A percentile compares a stretch with the other conserved stretches of the same genome.
Evolutionary conservation across 306 rosid genomes (phyloP).

Genomic region (Inga oerstediana): DNA sequence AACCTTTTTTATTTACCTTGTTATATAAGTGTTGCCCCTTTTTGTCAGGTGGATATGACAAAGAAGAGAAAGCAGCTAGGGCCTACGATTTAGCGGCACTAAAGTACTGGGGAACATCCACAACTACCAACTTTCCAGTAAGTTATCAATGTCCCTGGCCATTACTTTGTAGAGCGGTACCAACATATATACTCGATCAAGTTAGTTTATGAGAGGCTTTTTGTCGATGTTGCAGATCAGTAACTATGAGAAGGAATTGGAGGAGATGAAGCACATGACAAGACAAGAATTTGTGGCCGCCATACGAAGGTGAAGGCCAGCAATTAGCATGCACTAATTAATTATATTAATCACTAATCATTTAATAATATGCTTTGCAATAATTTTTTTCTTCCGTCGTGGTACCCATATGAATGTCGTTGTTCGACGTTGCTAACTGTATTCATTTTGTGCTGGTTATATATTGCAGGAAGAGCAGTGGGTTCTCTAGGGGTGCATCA

Average conservation of each 20-base stretch:
- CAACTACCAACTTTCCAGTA: slow-evolving; percentile 96
- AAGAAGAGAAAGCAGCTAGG: slow-evolving; percentile 99
- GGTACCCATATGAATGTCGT: background rate
- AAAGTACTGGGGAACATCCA: slow-evolving; percentile 98
- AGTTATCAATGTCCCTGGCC: background rate
- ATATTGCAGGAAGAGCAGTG: slow-evolving; percentile 90
- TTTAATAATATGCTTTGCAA: background rate
- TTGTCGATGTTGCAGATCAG: slow-evolving; percentile 55
- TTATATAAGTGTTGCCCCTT: background rate
- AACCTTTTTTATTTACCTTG: background rate
- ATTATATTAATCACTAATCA: background rate
- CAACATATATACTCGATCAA: background rate
- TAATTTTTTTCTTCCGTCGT: background rate
- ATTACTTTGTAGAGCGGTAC: background rate
- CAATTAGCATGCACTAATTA: background rate
- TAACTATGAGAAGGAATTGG: slow-evolving; percentile 93
- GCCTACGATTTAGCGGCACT: slow-evolving; percentile 97
- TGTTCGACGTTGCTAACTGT: background rate
- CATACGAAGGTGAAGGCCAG: slow-evolving; percentile 68
- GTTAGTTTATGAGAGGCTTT: background rate
- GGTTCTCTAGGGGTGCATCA: slow-evolving; percentile 98
- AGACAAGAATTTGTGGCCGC: slow-evolving; percentile 99
- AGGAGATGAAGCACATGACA: slow-evolving; percentile 97
- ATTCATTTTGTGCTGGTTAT: background rate
- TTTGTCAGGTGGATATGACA: slow-evolving; percentile 88